Evolutionary conservation across 352 stramenopile species (phyloP).

Genomic region (Peronospora farinosa): DNA sequence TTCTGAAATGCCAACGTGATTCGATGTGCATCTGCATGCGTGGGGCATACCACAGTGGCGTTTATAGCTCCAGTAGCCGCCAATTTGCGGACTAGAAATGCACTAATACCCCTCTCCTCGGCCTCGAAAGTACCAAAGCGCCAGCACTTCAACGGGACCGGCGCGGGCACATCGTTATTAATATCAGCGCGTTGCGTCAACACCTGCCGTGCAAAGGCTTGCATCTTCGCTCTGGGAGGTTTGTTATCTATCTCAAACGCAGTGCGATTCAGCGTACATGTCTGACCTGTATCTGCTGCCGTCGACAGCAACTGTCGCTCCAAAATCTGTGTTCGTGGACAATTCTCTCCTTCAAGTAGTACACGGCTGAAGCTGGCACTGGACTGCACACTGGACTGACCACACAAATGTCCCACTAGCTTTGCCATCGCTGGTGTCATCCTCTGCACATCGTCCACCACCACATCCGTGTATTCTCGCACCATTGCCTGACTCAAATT

Average conservation of each 20-base stretch:
- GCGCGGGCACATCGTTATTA: neutral
- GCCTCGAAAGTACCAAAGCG: slow-evolving; percentile 16
- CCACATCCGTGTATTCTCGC: slow-evolving; percentile 49
- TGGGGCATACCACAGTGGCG: slow-evolving; percentile 34
- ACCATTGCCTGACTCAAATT: slow-evolving; percentile 39
- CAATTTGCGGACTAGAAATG: slow-evolving; percentile 17
- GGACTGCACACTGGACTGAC: slow-evolving; percentile 36
- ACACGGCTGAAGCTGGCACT: slow-evolving; percentile 53
- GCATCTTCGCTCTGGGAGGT: slow-evolving; percentile 14
- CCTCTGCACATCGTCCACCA: slow-evolving; percentile 62
- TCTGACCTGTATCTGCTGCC: neutral
- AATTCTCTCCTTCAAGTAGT: slow-evolving; percentile 27
- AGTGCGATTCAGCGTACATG: slow-evolving; percentile 7
- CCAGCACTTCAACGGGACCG: slow-evolving; percentile 24
- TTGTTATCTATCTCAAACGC: neutral
- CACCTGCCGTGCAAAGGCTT: slow-evolving; percentile 22
- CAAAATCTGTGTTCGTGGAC: slow-evolving; percentile 32
- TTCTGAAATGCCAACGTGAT: slow-evolving; percentile 30
- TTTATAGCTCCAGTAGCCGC: slow-evolving; percentile 3
- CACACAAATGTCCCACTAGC: slow-evolving; percentile 37
- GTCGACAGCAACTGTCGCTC: slow-evolving; percentile 27
- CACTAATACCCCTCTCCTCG: slow-evolving; percentile 20
- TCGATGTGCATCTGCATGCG: slow-evolving; percentile 32
- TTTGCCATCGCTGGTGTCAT: slow-evolving; percentile 64
- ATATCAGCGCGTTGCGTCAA: slow-evolving; percentile 5